Evolutionary conservation across 2,329 filamentous ascomycete genomes (phyloP), one percentile per base, ranked within the genome.

Genomic region (Sporothrix variecibatus): DNA sequence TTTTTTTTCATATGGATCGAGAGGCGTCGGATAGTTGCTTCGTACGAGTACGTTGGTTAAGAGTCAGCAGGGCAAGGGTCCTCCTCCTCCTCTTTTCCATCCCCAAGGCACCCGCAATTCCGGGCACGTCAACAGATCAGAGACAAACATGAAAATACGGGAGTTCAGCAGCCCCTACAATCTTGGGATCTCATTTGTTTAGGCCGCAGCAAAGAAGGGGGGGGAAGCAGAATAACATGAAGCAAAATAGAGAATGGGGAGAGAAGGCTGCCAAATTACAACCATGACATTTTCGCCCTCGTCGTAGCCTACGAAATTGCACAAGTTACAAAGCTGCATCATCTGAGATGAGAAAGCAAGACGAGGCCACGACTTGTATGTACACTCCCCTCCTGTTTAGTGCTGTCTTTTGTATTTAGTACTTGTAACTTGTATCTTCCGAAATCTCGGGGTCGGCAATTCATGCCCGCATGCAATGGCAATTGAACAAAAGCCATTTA

Each of bases 191-290:
- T 9, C 34, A 5, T 43, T 4, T 12, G 11, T 26, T 65, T 20
- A 65, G 34, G 60, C 60, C 60, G 60, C 60, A 64, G 17, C 17
- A 64, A 64, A 40, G 9, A 62, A 40, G 9, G 11, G 20, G 6
- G 7, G 0, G 7, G 38, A 38, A 38, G n/a, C 11, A 62, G 38
- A 34, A 38, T 9, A n/a, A 62, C 12, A 60, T 31, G 17, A 38
- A 34, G 53, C 53, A 49, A 4, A 20, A 49, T 6, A 49, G 12
- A 28, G 51, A 12, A 23, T 8, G 9, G n/a, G n/a, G 20, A 53
- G n/a, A n/a, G 20, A 64, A 40, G 60, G 31, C 60, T 65, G 34
- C 60, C 34, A 65, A 26, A 43, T 65, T 65, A 65, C 34, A 17
- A 4, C 56, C 56, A 20, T 20, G 15, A 15, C 15, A 49, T 20